These are phyloP conservation scores for Anthracocystis walkeri DNA, from an alignment of 1,284 basidiomycete genomes.

Conservation along the genomic window DNA sequence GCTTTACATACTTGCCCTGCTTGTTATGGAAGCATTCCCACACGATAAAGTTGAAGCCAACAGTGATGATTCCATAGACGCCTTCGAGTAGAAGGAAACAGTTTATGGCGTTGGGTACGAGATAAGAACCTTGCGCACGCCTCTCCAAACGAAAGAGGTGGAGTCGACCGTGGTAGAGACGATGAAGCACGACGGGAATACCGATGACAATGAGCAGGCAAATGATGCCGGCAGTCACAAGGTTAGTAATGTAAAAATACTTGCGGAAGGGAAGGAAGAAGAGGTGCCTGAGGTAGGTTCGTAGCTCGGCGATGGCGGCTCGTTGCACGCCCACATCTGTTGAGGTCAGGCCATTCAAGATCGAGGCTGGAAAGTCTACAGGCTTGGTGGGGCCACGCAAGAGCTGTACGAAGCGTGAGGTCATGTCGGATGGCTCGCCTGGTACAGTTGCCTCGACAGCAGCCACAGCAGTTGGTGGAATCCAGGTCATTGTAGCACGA, in stretches of 20 bases:
- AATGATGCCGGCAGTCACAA: constrained; percentile 32
- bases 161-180: constrained; percentile 32
- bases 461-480: neutral
- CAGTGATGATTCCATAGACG: constrained; percentile 31
- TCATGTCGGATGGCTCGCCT: constrained; percentile 2
- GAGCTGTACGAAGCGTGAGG: constrained; percentile 11
- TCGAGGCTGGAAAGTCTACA: constrained; percentile 23
- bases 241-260: constrained; percentile 13
- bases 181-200: constrained; percentile 25
- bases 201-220: constrained; percentile 31
- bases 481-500: constrained; percentile 6
- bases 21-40: constrained; percentile 33
- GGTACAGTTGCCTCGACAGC: neutral
- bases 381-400: constrained; percentile 25
- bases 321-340: constrained; percentile 17
- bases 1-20: neutral
- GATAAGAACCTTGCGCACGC: constrained; percentile 45
- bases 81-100: constrained; percentile 50
- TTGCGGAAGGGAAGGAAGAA: constrained; percentile 30
- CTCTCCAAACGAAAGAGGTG: constrained; percentile 30
- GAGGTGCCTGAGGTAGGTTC: constrained; percentile 29
- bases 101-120: constrained; percentile 60
- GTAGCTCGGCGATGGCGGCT: constrained; percentile 29
- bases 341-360: constrained; percentile 27
- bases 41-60: constrained; percentile 49